These are phyloP conservation scores for Tricholoma bakamatsutake DNA, from an alignment of 768 basidiomycete genomes.

Conservation along the genomic window DNA sequence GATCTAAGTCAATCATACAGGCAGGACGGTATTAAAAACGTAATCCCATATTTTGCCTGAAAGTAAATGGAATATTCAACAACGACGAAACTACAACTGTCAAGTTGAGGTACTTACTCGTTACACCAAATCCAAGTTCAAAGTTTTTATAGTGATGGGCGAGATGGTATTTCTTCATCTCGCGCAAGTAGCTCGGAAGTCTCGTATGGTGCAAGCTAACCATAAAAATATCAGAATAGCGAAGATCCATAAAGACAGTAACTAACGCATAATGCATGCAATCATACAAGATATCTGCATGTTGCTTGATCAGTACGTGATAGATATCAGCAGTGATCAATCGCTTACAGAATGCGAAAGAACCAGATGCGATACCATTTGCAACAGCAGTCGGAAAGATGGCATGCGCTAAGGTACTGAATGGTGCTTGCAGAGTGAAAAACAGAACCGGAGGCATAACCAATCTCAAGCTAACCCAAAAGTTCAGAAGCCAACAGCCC, in stretches of 20 bases:
- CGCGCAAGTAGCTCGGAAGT: conserved; percentile 78
- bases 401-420: conserved; percentile 77
- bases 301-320: background rate
- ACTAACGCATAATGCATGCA: conserved; percentile 89
- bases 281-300: conserved; percentile 74
- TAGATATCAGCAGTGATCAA: background rate
- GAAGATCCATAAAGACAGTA: background rate
- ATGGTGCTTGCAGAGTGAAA: conserved; percentile 67
- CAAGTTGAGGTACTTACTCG: conserved; percentile 46
- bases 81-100: background rate
- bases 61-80: background rate
- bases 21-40: conserved; percentile 80
- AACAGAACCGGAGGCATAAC: conserved; percentile 97
- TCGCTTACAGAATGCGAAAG: conserved; percentile 67
- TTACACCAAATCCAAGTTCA: conserved; percentile 95
- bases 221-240: background rate
- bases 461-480: conserved; percentile 60
- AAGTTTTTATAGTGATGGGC: conserved; percentile 99
- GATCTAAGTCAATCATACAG: too few species aligned
- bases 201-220: conserved; percentile 76
- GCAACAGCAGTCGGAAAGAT: conserved; percentile 83
- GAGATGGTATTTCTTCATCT: conserved; percentile 97
- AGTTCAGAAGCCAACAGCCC: background rate
- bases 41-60: conserved; percentile 91
- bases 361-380: conserved; percentile 87